Percentiles rank a stretch among this genome's conserved stretches.
Evolutionary conservation across 306 rosid species (phyloP).

Genomic region (Coriaria nepalensis): DNA sequence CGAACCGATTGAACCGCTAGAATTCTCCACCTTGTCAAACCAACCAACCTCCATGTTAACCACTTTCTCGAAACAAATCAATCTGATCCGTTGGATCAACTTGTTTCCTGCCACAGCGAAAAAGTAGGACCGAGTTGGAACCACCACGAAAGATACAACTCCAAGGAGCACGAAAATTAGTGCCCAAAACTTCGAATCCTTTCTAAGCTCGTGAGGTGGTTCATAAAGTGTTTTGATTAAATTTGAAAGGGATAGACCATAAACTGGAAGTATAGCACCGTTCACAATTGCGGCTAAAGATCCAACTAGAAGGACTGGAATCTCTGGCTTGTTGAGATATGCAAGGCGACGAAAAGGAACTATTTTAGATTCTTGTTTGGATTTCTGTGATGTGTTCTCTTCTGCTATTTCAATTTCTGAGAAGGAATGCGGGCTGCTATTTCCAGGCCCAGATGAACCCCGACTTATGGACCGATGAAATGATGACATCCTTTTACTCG

Average conservation of each 20-base stretch:
- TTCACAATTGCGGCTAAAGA: slow-evolving; percentile 8
- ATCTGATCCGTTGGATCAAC: slow-evolving; percentile 30
- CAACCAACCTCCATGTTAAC: slow-evolving; percentile 39
- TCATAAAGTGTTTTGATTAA: slow-evolving; percentile 9
- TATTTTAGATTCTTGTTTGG: background rate
- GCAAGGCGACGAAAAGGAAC: slow-evolving; percentile 12
- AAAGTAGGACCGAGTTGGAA: slow-evolving; percentile 35
- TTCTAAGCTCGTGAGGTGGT: slow-evolving; percentile 5
- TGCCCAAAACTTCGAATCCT: slow-evolving; percentile 17
- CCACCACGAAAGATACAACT: slow-evolving; percentile 21
- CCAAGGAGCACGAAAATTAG: slow-evolving; percentile 26
- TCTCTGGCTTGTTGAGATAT: slow-evolving; percentile 15
- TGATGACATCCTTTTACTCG: slow-evolving; percentile 10
- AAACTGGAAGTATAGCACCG: slow-evolving; percentile 4
- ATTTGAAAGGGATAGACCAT: slow-evolving; percentile 3
- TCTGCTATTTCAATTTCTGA: background rate
- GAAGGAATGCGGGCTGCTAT: slow-evolving; percentile 7
- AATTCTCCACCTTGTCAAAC: slow-evolving; percentile 22
- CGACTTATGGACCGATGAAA: slow-evolving; percentile 8
- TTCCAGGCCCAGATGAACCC: slow-evolving; percentile 9
- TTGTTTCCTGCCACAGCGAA: slow-evolving; percentile 39
- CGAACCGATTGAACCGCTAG: slow-evolving; percentile 43
- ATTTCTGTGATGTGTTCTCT: background rate
- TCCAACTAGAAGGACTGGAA: slow-evolving; percentile 14
- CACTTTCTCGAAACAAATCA: slow-evolving; percentile 35